Percentiles rank a stretch among this genome's conserved stretches.
Evolutionary conservation across 306 rosid genomes (phyloP).

Genomic region (Ceratonia siliqua): DNA sequence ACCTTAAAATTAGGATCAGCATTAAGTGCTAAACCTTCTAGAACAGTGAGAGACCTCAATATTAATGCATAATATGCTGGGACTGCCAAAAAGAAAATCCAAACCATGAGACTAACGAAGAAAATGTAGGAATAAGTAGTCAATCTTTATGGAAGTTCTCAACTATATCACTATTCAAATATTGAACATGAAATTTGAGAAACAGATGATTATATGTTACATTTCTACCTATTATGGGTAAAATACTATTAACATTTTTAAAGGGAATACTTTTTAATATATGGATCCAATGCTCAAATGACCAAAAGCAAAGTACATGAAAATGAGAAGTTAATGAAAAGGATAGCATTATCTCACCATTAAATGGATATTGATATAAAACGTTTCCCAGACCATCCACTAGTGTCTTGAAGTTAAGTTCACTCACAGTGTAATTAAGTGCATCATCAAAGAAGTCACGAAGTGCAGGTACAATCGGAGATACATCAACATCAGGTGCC

Average conservation of each 20-base stretch:
- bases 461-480: slow-evolving; percentile 91
- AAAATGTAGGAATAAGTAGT: slow-evolving; percentile 21
- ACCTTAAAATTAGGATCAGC: slow-evolving; percentile 96
- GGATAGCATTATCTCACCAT: slow-evolving; percentile 57
- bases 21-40: slow-evolving; percentile 89
- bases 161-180: slow-evolving; percentile 15
- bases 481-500: slow-evolving; percentile 75
- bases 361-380: slow-evolving; percentile 84
- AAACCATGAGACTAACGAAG: slow-evolving; percentile 39
- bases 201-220: neutral
- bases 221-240: neutral
- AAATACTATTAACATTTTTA: neutral
- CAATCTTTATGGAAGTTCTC: neutral
- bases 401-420: slow-evolving; percentile 89
- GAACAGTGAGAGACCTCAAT: slow-evolving; percentile 89
- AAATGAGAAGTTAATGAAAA: slow-evolving; percentile 15
- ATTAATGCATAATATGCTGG: slow-evolving; percentile 93
- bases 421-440: slow-evolving; percentile 85
- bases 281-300: neutral
- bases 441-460: slow-evolving; percentile 87
- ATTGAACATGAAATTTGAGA: slow-evolving; percentile 3
- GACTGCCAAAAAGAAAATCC: slow-evolving; percentile 53
- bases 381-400: slow-evolving; percentile 93
- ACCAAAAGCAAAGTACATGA: neutral
- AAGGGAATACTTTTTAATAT: neutral